phyloP scores from a whole-genome alignment of 805 yeast species.

The Candida insectalens region DNA sequence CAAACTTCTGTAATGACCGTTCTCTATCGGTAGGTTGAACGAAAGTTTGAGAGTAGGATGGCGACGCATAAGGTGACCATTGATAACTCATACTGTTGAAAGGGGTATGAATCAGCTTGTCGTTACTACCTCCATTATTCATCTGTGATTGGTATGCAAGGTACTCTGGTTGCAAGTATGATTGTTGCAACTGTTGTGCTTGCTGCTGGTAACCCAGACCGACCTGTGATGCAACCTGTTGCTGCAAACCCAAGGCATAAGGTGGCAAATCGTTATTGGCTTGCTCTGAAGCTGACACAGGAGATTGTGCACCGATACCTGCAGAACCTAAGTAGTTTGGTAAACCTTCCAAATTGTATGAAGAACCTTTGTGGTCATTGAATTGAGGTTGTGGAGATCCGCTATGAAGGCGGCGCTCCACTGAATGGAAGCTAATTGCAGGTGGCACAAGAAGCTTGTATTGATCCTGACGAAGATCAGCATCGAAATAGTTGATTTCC shows the following conservation, averaged over 20 bases:
- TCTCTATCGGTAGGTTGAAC: slow-evolving; percentile 27
- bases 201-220: neutral
- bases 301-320: neutral
- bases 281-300: neutral
- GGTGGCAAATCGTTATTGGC: neutral
- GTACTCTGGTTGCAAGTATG: neutral
- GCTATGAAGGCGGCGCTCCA: too few relatives aligned
- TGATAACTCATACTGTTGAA: slow-evolving; percentile 21
- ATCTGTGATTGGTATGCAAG: neutral
- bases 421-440: neutral
- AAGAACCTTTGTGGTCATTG: neutral
- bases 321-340: neutral
- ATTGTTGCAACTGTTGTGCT: neutral
- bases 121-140: slow-evolving; percentile 6
- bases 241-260: neutral
- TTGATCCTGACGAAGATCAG: slow-evolving; percentile 15
- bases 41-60: slow-evolving; percentile 25
- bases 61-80: slow-evolving; percentile 21
- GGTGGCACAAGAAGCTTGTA: slow-evolving; percentile 24
- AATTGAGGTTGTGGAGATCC: slow-evolving; percentile 1
- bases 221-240: neutral
- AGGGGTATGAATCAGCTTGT: slow-evolving; percentile 24
- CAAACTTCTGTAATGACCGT: slow-evolving; percentile 24
- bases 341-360: neutral
- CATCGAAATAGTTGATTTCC: slow-evolving; percentile 56